Evolutionary conservation across 805 yeast species (phyloP).

Genomic region (Ogataea ramenticola): DNA sequence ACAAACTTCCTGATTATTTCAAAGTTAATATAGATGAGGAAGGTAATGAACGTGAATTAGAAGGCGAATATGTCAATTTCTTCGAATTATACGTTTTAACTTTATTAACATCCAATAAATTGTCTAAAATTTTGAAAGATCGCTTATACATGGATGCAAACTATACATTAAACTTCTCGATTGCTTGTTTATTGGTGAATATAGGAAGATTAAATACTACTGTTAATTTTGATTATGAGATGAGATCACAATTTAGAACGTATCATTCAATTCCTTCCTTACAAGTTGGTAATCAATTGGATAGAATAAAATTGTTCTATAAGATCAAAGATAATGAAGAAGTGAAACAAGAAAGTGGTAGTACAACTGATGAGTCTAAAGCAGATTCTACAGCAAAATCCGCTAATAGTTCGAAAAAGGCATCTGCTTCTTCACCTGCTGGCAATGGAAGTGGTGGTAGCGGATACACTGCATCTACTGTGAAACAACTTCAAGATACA

Average conservation of each 20-base stretch:
- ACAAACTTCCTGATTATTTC: conserved; percentile 30
- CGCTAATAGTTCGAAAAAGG: too few relatives aligned
- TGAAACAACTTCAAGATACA: conserved; percentile 87
- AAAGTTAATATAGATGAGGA: conserved; percentile 10
- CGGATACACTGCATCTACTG: conserved; percentile 33
- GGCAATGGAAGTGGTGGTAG: conserved; percentile 11
- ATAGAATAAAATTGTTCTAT: conserved; percentile 19
- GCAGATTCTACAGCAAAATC: too few relatives aligned
- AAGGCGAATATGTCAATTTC: conserved; percentile 55
- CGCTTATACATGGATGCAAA: conserved; percentile 55
- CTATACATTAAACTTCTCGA: conserved; percentile 27
- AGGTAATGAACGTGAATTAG: conserved; percentile 15
- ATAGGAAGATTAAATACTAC: conserved; percentile 94
- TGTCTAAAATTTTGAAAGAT: conserved; percentile 77
- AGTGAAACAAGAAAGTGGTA: background rate
- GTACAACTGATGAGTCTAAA: background rate
- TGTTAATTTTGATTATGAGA: conserved; percentile 87
- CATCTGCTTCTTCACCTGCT: too few relatives aligned
- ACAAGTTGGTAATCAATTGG: conserved; percentile 54
- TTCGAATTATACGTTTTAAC: conserved; percentile 79
- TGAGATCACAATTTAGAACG: conserved; percentile 89
- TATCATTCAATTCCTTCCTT: conserved; percentile 90
- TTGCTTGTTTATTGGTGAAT: conserved; percentile 70
- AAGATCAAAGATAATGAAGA: conserved; percentile 4
- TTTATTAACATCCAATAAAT: conserved; percentile 73